Conservation (phyloP, 805 yeast species). For the Kazachstania kunashirensis region DNA sequence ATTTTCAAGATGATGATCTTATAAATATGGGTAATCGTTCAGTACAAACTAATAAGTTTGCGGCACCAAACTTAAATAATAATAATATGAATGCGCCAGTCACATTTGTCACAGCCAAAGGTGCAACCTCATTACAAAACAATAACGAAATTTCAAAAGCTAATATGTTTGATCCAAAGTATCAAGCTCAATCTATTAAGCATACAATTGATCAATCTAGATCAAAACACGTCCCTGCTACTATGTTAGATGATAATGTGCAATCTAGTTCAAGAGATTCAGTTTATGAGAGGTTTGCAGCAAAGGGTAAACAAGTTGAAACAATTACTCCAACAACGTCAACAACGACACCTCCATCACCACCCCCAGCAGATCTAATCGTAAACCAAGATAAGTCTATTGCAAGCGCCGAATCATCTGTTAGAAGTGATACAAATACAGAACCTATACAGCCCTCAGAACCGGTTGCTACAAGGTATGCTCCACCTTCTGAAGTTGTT, state of each 20-base stretch:
- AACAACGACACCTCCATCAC: background rate
- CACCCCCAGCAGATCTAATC: no score
- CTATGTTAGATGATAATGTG: slow-evolving; percentile 19
- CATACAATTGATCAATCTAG: slow-evolving; percentile 59
- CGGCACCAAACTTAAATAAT: background rate
- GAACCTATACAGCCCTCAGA: no score
- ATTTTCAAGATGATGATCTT: slow-evolving; percentile 32
- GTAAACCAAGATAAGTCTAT: no score
- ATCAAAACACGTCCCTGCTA: slow-evolving; percentile 46
- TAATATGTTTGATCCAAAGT: slow-evolving; percentile 45
- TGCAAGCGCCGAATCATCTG: no score
- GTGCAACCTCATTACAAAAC: slow-evolving; percentile 47
- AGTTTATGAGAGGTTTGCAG: slow-evolving; percentile 24
- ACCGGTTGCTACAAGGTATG: slow-evolving; percentile 11
- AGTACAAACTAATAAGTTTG: background rate
- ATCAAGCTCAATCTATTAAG: slow-evolving; percentile 45
- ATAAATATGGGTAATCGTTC: slow-evolving; percentile 24
- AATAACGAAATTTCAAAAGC: slow-evolving; percentile 32
- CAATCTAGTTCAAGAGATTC: slow-evolving; percentile 14
- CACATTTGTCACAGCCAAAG: slow-evolving; percentile 54
- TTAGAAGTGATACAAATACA: no score
- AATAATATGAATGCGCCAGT: slow-evolving; percentile 4
- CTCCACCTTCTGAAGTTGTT: slow-evolving; percentile 20
- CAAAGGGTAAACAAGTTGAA: slow-evolving; percentile 24
- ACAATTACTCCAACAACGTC: background rate